Evolutionary conservation across 129 eudicot genomes (phyloP).

Genomic region (Heracleum sosnowskyi): DNA sequence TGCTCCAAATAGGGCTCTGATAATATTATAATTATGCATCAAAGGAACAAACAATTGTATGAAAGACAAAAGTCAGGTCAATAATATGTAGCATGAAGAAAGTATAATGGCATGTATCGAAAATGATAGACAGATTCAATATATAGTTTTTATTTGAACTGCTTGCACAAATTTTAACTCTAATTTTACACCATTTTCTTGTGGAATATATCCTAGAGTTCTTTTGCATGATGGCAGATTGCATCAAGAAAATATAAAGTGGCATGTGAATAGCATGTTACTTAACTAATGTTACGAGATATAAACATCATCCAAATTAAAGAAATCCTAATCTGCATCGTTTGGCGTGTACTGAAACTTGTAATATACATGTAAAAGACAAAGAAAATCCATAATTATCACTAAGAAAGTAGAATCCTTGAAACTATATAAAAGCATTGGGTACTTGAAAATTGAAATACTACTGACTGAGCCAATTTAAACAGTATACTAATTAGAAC

Average conservation of each 20-base stretch:
- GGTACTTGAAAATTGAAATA: conserved; percentile 8
- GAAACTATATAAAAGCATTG: background rate
- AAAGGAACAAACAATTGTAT: background rate
- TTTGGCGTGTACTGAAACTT: background rate
- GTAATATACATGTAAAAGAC: background rate
- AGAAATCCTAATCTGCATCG: background rate
- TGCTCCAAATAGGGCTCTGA: background rate
- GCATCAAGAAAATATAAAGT: background rate
- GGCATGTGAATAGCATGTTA: background rate
- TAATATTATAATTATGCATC: background rate
- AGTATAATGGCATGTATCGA: background rate
- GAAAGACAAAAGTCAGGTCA: too few relatives aligned
- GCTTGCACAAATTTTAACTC: background rate
- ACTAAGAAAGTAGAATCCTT: background rate
- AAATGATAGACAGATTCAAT: background rate
- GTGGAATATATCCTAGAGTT: background rate
- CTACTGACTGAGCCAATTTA: background rate
- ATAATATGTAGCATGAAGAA: background rate
- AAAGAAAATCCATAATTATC: background rate
- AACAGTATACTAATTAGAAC: conserved; percentile 14
- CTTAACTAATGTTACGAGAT: background rate
- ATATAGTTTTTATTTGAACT: background rate
- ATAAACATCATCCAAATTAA: background rate
- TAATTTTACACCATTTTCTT: background rate
- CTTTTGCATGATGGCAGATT: background rate